Base-by-base conservation (phyloP, 306 rosid species). In the Begonia peltatifolia region DNA sequence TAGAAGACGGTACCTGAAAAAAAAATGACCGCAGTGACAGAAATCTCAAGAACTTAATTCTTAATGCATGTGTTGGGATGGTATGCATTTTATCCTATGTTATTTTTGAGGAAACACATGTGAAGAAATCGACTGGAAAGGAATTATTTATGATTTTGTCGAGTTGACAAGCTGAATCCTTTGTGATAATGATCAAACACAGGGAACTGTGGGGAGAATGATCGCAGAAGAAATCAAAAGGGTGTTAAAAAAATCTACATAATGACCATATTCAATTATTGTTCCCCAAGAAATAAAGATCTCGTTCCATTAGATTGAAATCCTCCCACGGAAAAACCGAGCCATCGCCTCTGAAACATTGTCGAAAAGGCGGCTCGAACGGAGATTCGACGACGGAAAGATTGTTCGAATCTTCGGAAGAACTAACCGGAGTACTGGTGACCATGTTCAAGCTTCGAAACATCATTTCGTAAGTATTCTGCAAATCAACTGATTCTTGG, bases 391-490 rank as follows among this genome's bases (percentile, higher is more conserved):
- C 48, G 12, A 44, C 9, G 48, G 48, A 44, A 44, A 3, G 12
- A n/a, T 44, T 44, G 48, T 44, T 10, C 6, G 48, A 44, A 12
- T 44, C 48, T 12, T 44, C 48, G n/a, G 14, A 44, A 12, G 48
- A n/a, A 30, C 38, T 5, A n/a, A 44, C 3, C 3, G 48, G 14
- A 12, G 48, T 10, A 2, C 9, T 12, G 13, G 48, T 7, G 14
- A n/a, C 86, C 35, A 74, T 60, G 15, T 75, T 81, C 54, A 73
- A 41, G 20, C 71, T 61, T 60, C 80, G 67, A 41, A 67, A 74
- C 16, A 73, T 36, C 56, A 63, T 59, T 46, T 77, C 87, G 41
- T 63, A 72, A 9, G 59, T 64, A 68, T 68, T 67, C 10, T 64
- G 2, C 50, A 77, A 17, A 65, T 68, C 82, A 58, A 54, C 4